Percentiles rank a stretch among this genome's conserved stretches.
Evolutionary conservation across 177 flowering plant species (phyloP).

Genomic region (Telopea speciosissima): DNA sequence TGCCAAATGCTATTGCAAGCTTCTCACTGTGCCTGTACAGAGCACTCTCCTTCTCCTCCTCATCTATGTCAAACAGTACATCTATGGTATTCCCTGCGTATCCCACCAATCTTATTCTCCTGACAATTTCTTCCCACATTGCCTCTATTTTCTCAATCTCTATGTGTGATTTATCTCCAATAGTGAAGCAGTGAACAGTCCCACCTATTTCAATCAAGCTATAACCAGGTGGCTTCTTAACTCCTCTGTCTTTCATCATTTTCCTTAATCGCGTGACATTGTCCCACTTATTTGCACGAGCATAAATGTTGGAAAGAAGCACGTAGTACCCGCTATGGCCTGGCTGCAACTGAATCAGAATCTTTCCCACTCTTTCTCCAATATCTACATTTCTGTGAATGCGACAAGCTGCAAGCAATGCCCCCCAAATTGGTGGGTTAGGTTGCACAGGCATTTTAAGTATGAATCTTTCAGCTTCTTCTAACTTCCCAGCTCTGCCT

Average conservation of each 20-base stretch:
- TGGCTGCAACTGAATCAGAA: constrained; percentile 1
- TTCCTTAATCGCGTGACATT: not conserved
- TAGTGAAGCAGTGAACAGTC: constrained; percentile 1
- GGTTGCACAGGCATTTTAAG: not conserved
- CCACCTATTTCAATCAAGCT: constrained; percentile 3
- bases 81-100: not conserved
- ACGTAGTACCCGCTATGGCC: not conserved
- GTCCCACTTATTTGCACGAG: constrained; percentile 5
- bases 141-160: constrained; percentile 2
- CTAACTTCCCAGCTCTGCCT: not conserved
- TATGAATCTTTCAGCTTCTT: constrained; percentile 1
- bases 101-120: not conserved
- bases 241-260: not conserved
- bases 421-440: not conserved
- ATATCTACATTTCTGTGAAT: not conserved
- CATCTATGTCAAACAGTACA: constrained; percentile 5
- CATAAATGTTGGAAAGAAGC: not conserved
- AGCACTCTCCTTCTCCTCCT: constrained; percentile 5
- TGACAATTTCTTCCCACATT: constrained; percentile 8
- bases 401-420: constrained; percentile 1
- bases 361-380: not conserved
- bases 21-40: not conserved
- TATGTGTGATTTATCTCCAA: constrained; percentile 1
- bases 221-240: constrained; percentile 4
- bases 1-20: constrained; percentile 7